Percentiles rank a stretch among this genome's conserved stretches.
Conservation (phyloP, 768 basidiomycete genomes). For the Mrakia gelida region DNA sequence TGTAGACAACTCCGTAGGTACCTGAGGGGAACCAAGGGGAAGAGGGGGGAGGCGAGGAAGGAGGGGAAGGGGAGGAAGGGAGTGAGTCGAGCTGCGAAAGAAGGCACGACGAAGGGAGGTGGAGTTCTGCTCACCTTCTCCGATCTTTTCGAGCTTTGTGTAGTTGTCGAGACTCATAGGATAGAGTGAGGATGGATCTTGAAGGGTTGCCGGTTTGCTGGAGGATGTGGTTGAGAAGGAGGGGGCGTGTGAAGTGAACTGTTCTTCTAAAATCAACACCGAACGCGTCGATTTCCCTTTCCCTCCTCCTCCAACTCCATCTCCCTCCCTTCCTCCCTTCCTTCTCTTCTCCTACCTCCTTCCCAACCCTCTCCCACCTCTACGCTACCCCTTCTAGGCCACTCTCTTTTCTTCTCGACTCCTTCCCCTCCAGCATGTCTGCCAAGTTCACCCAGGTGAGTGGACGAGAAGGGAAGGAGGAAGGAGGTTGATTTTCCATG, state of each 20-base stretch:
- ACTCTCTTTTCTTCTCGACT: background rate
- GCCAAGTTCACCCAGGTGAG: constrained; percentile 17
- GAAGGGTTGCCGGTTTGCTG: background rate
- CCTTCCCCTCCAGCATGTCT: background rate
- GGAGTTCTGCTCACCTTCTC: constrained; percentile 59
- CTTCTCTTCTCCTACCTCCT: background rate
- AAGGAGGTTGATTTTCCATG: background rate
- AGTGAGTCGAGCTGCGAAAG: background rate
- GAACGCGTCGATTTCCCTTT: background rate
- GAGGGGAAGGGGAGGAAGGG: background rate
- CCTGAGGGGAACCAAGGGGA: constrained; percentile 52
- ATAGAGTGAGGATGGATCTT: background rate
- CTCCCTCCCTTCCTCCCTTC: background rate
- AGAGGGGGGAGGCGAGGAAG: background rate
- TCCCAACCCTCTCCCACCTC: background rate
- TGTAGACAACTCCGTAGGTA: constrained; percentile 98
- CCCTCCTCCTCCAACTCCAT: background rate
- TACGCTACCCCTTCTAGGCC: background rate
- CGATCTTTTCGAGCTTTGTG: constrained; percentile 96
- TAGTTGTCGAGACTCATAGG: constrained; percentile 57
- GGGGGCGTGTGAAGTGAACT: background rate
- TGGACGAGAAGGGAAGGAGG: background rate
- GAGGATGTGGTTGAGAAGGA: background rate
- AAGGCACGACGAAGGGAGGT: background rate
- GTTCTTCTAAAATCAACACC: background rate